Conservation (phyloP, 345 rosid species). For the Clarkia xantiana region DNA sequence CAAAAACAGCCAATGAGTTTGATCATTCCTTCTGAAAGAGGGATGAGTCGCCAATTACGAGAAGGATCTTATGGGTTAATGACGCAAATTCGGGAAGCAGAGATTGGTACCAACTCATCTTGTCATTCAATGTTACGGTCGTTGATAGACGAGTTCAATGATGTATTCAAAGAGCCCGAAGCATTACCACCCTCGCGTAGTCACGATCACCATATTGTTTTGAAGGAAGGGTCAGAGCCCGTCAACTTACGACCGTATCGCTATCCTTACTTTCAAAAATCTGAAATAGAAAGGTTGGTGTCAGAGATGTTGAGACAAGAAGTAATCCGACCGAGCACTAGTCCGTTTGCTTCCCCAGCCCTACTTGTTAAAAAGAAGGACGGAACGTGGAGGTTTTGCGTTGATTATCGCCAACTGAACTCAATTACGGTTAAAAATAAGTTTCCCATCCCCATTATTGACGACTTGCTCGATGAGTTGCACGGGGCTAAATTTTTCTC, state of each 20-base stretch:
- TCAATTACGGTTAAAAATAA: not conserved
- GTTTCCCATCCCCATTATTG: conserved; percentile 3
- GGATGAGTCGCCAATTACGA: too few relatives aligned
- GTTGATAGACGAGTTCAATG: too few relatives aligned
- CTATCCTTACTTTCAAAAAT: not conserved
- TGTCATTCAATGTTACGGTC: too few relatives aligned
- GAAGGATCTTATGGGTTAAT: too few relatives aligned
- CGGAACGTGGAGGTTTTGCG: not conserved
- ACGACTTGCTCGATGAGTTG: not conserved
- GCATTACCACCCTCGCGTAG: not conserved
- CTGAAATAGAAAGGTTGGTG: not conserved
- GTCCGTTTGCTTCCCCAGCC: not conserved
- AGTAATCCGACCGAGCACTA: not conserved
- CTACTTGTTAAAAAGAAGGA: conserved; percentile 1
- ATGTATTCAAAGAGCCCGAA: not conserved
- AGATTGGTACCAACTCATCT: too few relatives aligned
- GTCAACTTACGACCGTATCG: not conserved
- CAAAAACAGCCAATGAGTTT: too few relatives aligned
- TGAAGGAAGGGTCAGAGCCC: not conserved
- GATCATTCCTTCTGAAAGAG: too few relatives aligned
- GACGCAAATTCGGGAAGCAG: too few relatives aligned
- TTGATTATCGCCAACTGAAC: not conserved
- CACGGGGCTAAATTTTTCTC: not conserved
- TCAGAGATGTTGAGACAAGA: not conserved
- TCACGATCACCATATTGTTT: not conserved